Evolutionary conservation across 2,329 filamentous ascomycete genomes (phyloP).

Genomic region (Phoma sp.): DNA sequence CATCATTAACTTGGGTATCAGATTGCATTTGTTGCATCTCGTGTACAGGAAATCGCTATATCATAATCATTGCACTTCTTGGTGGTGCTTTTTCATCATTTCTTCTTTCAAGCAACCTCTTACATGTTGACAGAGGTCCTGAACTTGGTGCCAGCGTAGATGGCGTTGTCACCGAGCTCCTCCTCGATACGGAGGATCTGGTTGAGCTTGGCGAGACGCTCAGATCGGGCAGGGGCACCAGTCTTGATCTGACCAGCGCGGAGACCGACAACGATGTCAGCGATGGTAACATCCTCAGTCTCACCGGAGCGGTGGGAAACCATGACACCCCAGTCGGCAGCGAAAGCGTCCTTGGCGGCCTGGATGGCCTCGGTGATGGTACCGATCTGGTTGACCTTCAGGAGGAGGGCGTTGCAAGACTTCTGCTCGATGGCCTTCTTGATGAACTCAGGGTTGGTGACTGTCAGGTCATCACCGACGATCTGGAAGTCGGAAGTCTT

Average conservation of each 20-base stretch:
- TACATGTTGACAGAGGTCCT: constrained; percentile 81
- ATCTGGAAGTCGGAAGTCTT: constrained; percentile 99
- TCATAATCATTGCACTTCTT: constrained; percentile 21
- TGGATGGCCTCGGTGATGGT: constrained; percentile 98
- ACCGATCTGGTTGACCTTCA: constrained; percentile 99
- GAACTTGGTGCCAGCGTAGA: constrained; percentile 94
- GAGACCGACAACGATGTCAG: constrained; percentile 96
- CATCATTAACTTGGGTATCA: constrained; percentile 14
- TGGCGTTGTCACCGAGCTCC: constrained; percentile 82
- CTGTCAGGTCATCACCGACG: constrained; percentile 96
- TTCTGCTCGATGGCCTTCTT: constrained; percentile 99
- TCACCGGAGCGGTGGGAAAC: constrained; percentile 98
- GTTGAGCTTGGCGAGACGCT: constrained; percentile 99
- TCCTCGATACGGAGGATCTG: constrained; percentile 99
- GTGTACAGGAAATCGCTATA: constrained; percentile 20
- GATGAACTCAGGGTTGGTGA: constrained; percentile 98
- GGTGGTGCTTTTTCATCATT: constrained; percentile 11
- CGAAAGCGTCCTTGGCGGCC: constrained; percentile 96
- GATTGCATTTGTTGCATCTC: constrained; percentile 20
- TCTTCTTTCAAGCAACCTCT: constrained; percentile 3
- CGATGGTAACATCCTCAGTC: constrained; percentile 99
- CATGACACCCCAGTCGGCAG: constrained; percentile 98
- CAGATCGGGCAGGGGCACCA: constrained; percentile 78
- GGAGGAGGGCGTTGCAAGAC: constrained; percentile 95
- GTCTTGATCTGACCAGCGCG: constrained; percentile 86